Conservation (phyloP, 495 filamentous ascomycete species). For the Hyaloscypha variabilis region DNA sequence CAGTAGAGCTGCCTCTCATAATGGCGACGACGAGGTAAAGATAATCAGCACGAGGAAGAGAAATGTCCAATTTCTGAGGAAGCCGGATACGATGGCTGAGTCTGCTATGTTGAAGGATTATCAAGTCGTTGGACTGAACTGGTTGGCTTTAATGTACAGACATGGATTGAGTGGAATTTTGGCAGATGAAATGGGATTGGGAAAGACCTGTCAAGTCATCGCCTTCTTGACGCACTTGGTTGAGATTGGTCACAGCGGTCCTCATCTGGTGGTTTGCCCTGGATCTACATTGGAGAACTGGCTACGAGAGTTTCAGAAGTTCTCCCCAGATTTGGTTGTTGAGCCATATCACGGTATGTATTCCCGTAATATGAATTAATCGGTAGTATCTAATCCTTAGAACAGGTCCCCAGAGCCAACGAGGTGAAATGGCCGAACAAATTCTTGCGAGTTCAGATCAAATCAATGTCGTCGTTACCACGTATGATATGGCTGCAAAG, state of each 20-base stretch:
- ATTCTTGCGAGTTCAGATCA: slow-evolving; percentile 62
- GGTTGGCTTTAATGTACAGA: slow-evolving; percentile 80
- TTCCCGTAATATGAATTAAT: neutral
- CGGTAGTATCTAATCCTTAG: neutral
- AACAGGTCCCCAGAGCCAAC: slow-evolving; percentile 54
- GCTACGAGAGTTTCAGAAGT: slow-evolving; percentile 85
- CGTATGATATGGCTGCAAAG: slow-evolving; percentile 74
- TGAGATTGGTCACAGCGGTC: slow-evolving; percentile 66
- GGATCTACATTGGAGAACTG: slow-evolving; percentile 94
- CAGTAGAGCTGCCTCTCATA: slow-evolving; percentile 48
- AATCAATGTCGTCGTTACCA: slow-evolving; percentile 89
- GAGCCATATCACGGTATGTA: slow-evolving; percentile 76
- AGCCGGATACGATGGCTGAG: slow-evolving; percentile 74
- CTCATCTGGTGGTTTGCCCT: slow-evolving; percentile 88
- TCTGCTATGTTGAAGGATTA: slow-evolving; percentile 83
- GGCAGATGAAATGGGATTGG: slow-evolving; percentile 97
- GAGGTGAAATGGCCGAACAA: slow-evolving; percentile 64
- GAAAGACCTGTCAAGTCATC: slow-evolving; percentile 97
- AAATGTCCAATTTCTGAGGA: slow-evolving; percentile 54
- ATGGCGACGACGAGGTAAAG: slow-evolving; percentile 51
- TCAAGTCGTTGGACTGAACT: slow-evolving; percentile 93
- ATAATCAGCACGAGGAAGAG: slow-evolving; percentile 36
- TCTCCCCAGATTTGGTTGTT: slow-evolving; percentile 75
- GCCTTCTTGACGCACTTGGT: slow-evolving; percentile 84
- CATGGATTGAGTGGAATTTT: slow-evolving; percentile 83